These are phyloP conservation scores for Leishmania gerbilli DNA, from an alignment of 208 protist genomes.

Conservation along the genomic window DNA sequence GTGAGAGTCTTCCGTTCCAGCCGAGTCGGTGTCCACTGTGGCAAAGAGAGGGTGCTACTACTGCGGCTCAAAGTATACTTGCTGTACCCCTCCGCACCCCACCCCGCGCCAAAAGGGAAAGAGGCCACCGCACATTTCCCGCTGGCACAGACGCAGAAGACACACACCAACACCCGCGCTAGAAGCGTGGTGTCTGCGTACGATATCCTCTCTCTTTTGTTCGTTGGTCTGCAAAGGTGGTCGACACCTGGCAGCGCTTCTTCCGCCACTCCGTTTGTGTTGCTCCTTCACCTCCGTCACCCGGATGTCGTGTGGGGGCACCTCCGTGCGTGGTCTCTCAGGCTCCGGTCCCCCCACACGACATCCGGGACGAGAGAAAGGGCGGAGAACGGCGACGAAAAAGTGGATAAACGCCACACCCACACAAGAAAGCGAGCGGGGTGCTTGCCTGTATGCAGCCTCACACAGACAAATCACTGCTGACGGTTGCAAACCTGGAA, in stretches of 20 bases:
- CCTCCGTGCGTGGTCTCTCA: no score
- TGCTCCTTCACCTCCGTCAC: not conserved
- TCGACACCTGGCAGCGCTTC: not conserved
- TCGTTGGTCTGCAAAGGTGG: not conserved
- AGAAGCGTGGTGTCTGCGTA: not conserved
- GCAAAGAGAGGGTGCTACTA: not conserved
- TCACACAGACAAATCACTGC: not conserved
- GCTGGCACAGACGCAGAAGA: not conserved
- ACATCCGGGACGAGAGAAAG: no score
- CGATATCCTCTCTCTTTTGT: not conserved
- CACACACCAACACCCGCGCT: not conserved
- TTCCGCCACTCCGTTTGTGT: not conserved
- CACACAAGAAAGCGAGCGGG: not conserved
- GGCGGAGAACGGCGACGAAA: not conserved
- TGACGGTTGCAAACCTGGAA: not conserved
- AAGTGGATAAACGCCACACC: not conserved
- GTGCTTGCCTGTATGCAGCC: not conserved
- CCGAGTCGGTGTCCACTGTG: not conserved
- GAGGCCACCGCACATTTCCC: not conserved
- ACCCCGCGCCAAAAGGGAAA: not conserved
- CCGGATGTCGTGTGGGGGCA: not conserved
- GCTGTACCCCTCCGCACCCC: not conserved
- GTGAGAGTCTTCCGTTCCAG: not conserved
- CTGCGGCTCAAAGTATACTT: not conserved
- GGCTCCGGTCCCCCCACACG: no score